These are phyloP conservation scores for Alloascoidea africana DNA, from an alignment of 805 yeast species.

Conservation along the genomic window DNA sequence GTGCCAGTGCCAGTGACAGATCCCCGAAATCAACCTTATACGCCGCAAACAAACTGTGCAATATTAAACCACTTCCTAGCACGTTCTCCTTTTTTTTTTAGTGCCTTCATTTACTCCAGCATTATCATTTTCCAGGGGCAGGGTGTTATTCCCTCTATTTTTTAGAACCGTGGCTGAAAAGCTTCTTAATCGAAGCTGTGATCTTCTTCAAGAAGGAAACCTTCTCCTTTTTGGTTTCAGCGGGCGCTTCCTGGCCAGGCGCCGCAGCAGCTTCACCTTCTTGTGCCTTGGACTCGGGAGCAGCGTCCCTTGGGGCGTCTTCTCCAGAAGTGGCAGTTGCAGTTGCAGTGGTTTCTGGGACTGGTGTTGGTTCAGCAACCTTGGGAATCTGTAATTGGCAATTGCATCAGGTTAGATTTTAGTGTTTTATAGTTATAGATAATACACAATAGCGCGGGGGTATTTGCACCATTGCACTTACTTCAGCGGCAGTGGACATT, in stretches of 20 bases:
- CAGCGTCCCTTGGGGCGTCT: no score
- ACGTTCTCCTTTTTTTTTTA: no score
- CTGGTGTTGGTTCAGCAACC: neutral
- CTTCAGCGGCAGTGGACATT: constrained; percentile 1
- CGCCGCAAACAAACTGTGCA: neutral
- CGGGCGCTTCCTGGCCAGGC: neutral
- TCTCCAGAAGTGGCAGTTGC: no score
- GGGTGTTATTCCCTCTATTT: no score
- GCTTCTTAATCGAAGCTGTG: neutral
- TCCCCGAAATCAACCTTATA: neutral
- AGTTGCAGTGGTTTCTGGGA: neutral
- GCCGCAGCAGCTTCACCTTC: constrained; percentile 1
- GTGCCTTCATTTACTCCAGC: neutral
- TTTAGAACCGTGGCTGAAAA: neutral
- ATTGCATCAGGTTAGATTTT: neutral
- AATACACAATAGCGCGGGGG: neutral
- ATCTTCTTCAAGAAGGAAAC: neutral
- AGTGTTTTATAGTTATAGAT: neutral
- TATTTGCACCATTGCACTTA: neutral
- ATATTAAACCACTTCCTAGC: no score
- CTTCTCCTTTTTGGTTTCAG: neutral
- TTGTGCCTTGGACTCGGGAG: no score
- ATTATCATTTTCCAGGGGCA: neutral
- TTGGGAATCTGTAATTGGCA: neutral
- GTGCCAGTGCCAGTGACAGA: constrained; percentile 1